Percentiles rank a stretch among this genome's conserved stretches.
These are phyloP conservation scores for Cyclotella cryptica DNA, from an alignment of 108 stramenopile species.

Conservation along the genomic window DNA sequence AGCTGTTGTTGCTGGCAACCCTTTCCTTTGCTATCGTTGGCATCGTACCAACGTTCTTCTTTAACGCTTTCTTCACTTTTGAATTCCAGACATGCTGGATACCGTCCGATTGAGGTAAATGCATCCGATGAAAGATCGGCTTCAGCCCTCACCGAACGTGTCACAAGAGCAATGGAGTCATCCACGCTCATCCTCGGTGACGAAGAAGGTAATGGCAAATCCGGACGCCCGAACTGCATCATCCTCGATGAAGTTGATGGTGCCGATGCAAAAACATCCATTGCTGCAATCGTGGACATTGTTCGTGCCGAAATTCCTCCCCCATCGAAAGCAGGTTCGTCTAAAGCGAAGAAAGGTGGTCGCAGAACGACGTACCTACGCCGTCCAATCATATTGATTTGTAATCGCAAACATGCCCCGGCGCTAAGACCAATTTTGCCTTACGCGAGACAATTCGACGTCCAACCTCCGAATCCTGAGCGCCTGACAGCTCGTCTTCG, in stretches of 20 bases:
- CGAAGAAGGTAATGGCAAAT: constrained; percentile 29
- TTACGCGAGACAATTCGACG: constrained; percentile 84
- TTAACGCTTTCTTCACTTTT: not conserved
- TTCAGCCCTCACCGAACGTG: constrained; percentile 75
- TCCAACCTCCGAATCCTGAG: constrained; percentile 67
- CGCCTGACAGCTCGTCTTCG: constrained; percentile 86
- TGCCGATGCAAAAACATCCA: constrained; percentile 88
- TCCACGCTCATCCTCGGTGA: constrained; percentile 61
- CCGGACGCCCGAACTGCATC: constrained; percentile 83
- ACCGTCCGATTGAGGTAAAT: constrained; percentile 95
- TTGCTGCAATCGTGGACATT: constrained; percentile 87
- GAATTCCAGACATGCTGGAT: constrained; percentile 83
- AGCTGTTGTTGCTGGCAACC: not conserved
- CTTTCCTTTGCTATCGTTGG: not conserved
- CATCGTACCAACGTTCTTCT: not conserved
- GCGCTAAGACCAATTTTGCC: constrained; percentile 93
- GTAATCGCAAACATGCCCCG: constrained; percentile 97
- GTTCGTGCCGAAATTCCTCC: constrained; percentile 81
- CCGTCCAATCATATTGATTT: constrained; percentile 96
- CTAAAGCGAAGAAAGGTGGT: constrained; percentile 41
- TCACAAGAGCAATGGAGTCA: constrained; percentile 89
- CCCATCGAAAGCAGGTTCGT: constrained; percentile 23
- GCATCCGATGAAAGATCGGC: constrained; percentile 96
- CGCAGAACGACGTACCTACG: constrained; percentile 62
- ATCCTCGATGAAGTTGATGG: constrained; percentile 98